Conservation (phyloP, 1,139 yeast genomes). For the Hansenula anomala region DNA sequence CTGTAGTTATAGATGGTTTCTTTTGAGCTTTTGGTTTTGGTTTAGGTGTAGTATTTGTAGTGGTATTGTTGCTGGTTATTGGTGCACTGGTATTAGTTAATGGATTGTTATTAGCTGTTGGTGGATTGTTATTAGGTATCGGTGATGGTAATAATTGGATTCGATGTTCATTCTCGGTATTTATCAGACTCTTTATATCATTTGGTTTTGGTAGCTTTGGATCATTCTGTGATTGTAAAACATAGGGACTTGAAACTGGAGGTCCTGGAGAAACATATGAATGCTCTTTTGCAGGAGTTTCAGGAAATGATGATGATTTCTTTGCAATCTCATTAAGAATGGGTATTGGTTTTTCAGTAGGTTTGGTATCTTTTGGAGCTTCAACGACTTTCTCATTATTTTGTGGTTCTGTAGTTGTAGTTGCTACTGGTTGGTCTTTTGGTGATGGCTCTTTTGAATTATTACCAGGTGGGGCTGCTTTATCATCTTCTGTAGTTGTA, state of each 20-base stretch:
- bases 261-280: no score
- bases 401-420: slow-evolving; percentile 5
- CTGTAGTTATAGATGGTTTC: slow-evolving; percentile 5
- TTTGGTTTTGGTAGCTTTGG: not conserved
- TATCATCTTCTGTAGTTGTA: not conserved
- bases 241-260: not conserved
- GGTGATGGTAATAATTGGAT: not conserved
- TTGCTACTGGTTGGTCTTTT: not conserved
- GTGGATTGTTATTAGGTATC: not conserved
- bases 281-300: no score
- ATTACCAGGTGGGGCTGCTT: no score
- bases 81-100: no score
- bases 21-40: slow-evolving; percentile 7
- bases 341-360: no score
- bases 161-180: not conserved
- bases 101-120: not conserved
- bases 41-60: slow-evolving; percentile 2
- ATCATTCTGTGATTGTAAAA: not conserved
- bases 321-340: no score
- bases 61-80: no score
- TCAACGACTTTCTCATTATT: not conserved
- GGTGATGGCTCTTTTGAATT: no score
- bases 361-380: not conserved
- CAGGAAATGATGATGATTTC: no score
- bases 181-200: slow-evolving; percentile 1